Base-by-base conservation (phyloP, 768 basidiomycete species). In the Pholiota molesta region DNA sequence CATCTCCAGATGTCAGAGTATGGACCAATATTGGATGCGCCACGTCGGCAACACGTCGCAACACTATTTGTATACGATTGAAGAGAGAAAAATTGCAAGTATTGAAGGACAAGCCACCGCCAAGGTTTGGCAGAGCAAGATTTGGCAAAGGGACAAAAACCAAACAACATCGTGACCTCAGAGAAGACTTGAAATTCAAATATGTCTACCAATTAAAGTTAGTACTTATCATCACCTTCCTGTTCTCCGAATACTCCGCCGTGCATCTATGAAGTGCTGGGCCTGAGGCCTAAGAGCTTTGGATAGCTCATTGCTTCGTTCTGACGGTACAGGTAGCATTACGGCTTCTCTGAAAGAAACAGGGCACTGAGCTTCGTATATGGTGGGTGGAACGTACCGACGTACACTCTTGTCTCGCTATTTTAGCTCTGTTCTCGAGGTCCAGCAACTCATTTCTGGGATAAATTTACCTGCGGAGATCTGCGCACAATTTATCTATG, bases 1-100 rank as follows among this genome's bases (percentile, higher is more conserved):
- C 83, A 84, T 84, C 29, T 26, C 28, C n/a, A 49, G 57, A 49
- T 17, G 35, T 17, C 9, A 35, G 16, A 13, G 23, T 13, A 10
- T 16, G 14, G 5, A 19, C 17, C 47, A 26, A 13, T 49, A 49
- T 23, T 26, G 23, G 19, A 26, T 26, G 47, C 23, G 29, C 57
- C 45, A 51, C 57, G 47, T 23, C 47, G 47, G 11, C 47, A 49
- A 49, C 19, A 26, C 42, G 35, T 11, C 11, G 35, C 35, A 44
- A 16, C 21, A 8, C 4, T 44, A 19, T n/a, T 19, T 19, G 19
- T 5, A 44, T 14, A n/a, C 5, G 42, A 19, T 2, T 17, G 8
- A 16, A 42, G 16, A 42, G 40, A n/a, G 16, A 19, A 42, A 1
- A 42, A 14, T 17, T 6, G 40, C 16, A 17, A 17, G 40, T 42